Evolutionary conservation across 2,329 filamentous ascomycete genomes (phyloP).

Genomic region (Elsinoe fawcettii): DNA sequence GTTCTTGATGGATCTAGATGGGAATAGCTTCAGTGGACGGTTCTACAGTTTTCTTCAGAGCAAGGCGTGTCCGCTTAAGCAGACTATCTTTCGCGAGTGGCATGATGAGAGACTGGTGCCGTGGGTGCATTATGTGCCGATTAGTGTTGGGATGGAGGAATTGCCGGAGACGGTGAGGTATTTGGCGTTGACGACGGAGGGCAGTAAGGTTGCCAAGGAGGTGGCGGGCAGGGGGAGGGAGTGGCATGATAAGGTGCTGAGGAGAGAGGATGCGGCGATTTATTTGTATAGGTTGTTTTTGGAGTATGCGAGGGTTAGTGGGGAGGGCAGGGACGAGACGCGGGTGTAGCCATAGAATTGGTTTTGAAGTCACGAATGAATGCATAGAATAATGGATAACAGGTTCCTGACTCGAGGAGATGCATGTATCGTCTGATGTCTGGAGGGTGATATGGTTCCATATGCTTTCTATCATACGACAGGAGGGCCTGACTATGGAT

Average conservation of each 20-base stretch:
- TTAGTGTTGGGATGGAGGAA: conserved; percentile 45
- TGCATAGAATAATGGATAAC: neutral
- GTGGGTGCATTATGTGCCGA: conserved; percentile 51
- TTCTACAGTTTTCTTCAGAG: conserved; percentile 47
- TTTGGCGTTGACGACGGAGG: conserved; percentile 29
- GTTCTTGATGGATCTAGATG: conserved; percentile 48
- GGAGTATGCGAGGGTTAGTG: conserved; percentile 65
- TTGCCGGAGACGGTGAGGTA: conserved; percentile 46
- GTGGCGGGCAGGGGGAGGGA: conserved; percentile 18
- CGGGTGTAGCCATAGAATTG: neutral
- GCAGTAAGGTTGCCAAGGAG: conserved; percentile 17
- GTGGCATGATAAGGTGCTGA: conserved; percentile 19
- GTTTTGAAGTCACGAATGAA: neutral
- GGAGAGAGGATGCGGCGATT: conserved; percentile 51
- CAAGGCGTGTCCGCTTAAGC: conserved; percentile 43
- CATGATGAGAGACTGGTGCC: conserved; percentile 50
- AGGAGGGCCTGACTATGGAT: no score
- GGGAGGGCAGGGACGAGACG: conserved; percentile 47
- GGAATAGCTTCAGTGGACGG: conserved; percentile 49
- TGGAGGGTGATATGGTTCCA: no score
- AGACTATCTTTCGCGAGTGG: conserved; percentile 50
- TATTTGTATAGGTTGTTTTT: conserved; percentile 71
- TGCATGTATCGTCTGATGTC: no score
- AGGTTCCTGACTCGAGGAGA: neutral
- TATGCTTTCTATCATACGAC: no score